These are phyloP conservation scores for Ogataea degrootiae DNA, from an alignment of 805 yeast species.

Conservation along the genomic window DNA sequence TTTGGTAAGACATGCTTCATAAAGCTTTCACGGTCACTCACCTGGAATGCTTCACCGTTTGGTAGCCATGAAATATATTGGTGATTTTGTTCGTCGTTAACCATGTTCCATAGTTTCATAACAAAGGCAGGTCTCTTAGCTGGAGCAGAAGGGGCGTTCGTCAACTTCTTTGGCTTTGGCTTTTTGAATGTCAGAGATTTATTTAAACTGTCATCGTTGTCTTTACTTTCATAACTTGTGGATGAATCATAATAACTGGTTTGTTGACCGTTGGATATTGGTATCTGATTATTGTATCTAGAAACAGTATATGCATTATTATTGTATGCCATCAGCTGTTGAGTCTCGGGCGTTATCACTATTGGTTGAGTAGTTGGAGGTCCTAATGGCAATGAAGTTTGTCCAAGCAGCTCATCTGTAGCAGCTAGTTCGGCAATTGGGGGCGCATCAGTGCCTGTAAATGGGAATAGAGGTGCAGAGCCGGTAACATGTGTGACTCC, in stretches of 20 bases:
- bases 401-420: slow-evolving; percentile 5
- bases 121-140: slow-evolving; percentile 86
- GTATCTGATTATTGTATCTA: slow-evolving; percentile 4
- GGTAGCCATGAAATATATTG: slow-evolving; percentile 78
- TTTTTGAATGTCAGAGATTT: slow-evolving; percentile 16
- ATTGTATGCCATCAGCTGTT: slow-evolving; percentile 4
- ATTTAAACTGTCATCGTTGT: slow-evolving; percentile 1
- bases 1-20: slow-evolving; percentile 82
- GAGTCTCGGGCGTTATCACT: slow-evolving; percentile 2
- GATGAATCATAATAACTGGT: slow-evolving; percentile 8
- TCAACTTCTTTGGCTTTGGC: slow-evolving; percentile 21
- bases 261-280: neutral
- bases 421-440: slow-evolving; percentile 4
- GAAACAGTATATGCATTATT: slow-evolving; percentile 8
- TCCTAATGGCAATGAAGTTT: slow-evolving; percentile 7
- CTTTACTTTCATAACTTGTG: neutral
- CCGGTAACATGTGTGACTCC: neutral
- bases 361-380: slow-evolving; percentile 6
- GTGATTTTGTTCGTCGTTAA: slow-evolving; percentile 69
- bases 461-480: slow-evolving; percentile 5
- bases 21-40: slow-evolving; percentile 76
- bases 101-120: slow-evolving; percentile 92
- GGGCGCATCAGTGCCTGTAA: slow-evolving; percentile 8
- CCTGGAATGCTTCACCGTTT: slow-evolving; percentile 83
- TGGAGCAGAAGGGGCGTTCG: slow-evolving; percentile 17